phyloP scores from a whole-genome alignment of 768 basidiomycete species.

The Lanmaoa rubissima region DNA sequence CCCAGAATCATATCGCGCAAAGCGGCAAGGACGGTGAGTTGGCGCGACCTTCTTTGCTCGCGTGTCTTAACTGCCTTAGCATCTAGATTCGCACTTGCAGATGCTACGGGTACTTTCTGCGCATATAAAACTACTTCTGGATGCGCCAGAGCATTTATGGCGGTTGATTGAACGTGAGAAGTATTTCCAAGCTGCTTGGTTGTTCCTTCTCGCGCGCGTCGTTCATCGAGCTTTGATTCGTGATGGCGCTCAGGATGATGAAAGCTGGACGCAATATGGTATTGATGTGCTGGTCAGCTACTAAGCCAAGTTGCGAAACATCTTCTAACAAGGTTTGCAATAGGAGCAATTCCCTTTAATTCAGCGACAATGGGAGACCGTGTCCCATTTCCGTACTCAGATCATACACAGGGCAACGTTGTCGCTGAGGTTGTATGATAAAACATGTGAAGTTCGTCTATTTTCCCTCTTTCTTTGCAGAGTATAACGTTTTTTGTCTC shows the following conservation, averaged over 20 bases:
- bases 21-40: conserved; percentile 44
- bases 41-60: neutral
- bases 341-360: conserved; percentile 87
- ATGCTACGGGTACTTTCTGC: conserved; percentile 76
- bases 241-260: conserved; percentile 63
- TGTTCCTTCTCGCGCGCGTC: conserved; percentile 82
- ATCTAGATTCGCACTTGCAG: conserved; percentile 62
- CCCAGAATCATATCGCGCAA: conserved; percentile 41
- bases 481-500: neutral
- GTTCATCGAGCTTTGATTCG: conserved; percentile 73
- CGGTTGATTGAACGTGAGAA: conserved; percentile 76
- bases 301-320: neutral
- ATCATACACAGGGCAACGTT: conserved; percentile 87
- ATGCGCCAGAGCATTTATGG: conserved; percentile 92
- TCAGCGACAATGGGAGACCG: conserved; percentile 90
- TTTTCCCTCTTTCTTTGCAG: neutral
- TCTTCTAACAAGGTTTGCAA: neutral
- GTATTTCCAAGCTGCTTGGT: conserved; percentile 82
- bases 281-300: conserved; percentile 58
- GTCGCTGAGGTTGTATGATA: conserved; percentile 61
- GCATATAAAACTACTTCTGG: conserved; percentile 87
- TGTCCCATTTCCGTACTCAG: conserved; percentile 83
- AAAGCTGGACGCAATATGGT: conserved; percentile 55
- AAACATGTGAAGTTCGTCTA: conserved; percentile 50
- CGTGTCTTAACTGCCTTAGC: conserved; percentile 1